Evolutionary conservation across 2,329 filamentous ascomycete species (phyloP), one percentile per base, ranked within the genome.

Genomic region (Colletotrichum sp.): DNA sequence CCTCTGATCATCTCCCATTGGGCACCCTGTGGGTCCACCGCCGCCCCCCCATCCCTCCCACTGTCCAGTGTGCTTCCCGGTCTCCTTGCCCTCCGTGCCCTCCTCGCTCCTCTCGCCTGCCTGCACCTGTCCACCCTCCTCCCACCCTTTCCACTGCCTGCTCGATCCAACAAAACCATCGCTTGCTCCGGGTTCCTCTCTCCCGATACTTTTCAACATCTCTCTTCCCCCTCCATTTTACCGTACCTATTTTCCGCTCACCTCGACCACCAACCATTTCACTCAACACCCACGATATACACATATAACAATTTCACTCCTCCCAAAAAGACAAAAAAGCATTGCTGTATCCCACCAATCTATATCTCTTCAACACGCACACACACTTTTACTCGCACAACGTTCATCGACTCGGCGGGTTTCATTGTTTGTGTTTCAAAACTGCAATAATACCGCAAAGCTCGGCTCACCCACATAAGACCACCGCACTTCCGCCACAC

Each of bases 151-250:
- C 71, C 36, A 68, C 72, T 61, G 55, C 72, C 26, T 69, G 73
- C 57, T 52, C 52, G 74, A 77, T 71, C 75, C 75, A 77, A 77
- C 77, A 78, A 78, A 78, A 78, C 68, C 77, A 77, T 67, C 72
- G 66, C 75, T 66, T 71, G 65, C 48, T 78, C 77, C 77, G 65
- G 77, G 61, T 59, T 70, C 66, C 66, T 76, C 55, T 61, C 55
- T 57, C 28, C 69, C 73, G 70, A 65, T 69, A 75, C 64, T 71
- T 76, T 77, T 72, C 77, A 69, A 70, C 71, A 71, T 28, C 69
- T 74, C 61, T 63, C 65, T 72, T 60, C 66, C 77, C 75, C 71
- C 68, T 71, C 71, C 61, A 39, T 52, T 55, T 73, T 73, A n/a
- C 67, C 73, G 63, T 71, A 68, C 36, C 55, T 66, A 71, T 66